Percentiles rank a stretch among this genome's conserved stretches.
phyloP scores from a whole-genome alignment of 768 basidiomycete genomes.

The Mycena pura region DNA sequence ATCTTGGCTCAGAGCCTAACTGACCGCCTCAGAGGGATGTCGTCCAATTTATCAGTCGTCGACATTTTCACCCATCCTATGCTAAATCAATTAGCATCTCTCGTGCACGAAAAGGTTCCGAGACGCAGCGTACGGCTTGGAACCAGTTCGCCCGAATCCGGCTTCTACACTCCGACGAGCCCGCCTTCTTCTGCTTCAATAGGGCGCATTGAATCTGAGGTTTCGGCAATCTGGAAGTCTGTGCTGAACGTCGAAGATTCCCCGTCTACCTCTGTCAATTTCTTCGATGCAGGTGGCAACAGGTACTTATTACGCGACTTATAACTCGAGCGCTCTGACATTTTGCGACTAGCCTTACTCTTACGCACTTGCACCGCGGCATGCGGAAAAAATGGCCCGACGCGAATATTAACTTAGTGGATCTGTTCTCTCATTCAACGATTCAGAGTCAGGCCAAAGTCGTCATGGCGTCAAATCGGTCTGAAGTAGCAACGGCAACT shows the following conservation, averaged over 20 bases:
- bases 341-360: neutral
- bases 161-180: neutral
- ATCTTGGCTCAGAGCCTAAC: neutral
- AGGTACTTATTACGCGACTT: neutral
- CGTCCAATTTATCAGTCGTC: neutral
- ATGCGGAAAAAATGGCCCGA: neutral
- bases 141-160: neutral
- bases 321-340: neutral
- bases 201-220: neutral
- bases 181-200: neutral
- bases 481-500: neutral
- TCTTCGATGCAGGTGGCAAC: neutral
- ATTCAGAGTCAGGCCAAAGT: neutral
- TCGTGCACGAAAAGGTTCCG: too few species aligned
- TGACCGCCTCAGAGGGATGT: neutral
- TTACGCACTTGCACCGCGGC: neutral
- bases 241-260: neutral
- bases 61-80: neutral
- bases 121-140: neutral
- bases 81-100: neutral
- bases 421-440: neutral
- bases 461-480: neutral
- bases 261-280: neutral
- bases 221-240: neutral
- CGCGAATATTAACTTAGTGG: neutral